Conservation (phyloP, 805 yeast species). For the Pichia nakasei region DNA sequence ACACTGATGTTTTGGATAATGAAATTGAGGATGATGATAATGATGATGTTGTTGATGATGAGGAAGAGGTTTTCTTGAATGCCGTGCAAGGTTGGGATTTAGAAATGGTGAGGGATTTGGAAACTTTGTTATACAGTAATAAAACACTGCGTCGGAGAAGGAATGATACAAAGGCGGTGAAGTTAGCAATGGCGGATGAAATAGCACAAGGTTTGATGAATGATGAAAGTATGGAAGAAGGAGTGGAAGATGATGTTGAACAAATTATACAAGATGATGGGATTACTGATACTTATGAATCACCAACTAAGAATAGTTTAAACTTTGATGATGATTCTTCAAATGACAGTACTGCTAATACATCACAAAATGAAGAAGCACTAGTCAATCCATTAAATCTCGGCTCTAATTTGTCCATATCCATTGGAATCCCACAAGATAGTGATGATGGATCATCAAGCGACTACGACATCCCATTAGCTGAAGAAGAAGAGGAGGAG, state of each 20-base stretch:
- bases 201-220: slow-evolving; percentile 1
- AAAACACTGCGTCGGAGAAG: neutral
- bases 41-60: slow-evolving; percentile 9
- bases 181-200: slow-evolving; percentile 3
- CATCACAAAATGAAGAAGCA: neutral
- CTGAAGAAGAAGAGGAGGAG: slow-evolving; percentile 11
- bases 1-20: slow-evolving; percentile 9
- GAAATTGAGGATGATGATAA: slow-evolving; percentile 4
- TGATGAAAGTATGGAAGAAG: slow-evolving; percentile 6
- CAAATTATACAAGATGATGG: slow-evolving; percentile 3
- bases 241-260: slow-evolving; percentile 4
- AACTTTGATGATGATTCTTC: no score
- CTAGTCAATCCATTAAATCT: slow-evolving; percentile 3
- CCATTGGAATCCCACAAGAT: neutral
- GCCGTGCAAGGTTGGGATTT: slow-evolving; percentile 11
- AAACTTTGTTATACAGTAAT: slow-evolving; percentile 8
- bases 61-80: slow-evolving; percentile 4
- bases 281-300: slow-evolving; percentile 1
- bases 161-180: slow-evolving; percentile 4
- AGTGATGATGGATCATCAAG: neutral
- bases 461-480: slow-evolving; percentile 11
- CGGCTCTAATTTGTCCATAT: neutral
- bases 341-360: no score
- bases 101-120: slow-evolving; percentile 9
- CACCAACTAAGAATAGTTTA: no score